Base-by-base conservation (phyloP, 805 yeast species). In the Cyberlindnera euphorbiae region DNA sequence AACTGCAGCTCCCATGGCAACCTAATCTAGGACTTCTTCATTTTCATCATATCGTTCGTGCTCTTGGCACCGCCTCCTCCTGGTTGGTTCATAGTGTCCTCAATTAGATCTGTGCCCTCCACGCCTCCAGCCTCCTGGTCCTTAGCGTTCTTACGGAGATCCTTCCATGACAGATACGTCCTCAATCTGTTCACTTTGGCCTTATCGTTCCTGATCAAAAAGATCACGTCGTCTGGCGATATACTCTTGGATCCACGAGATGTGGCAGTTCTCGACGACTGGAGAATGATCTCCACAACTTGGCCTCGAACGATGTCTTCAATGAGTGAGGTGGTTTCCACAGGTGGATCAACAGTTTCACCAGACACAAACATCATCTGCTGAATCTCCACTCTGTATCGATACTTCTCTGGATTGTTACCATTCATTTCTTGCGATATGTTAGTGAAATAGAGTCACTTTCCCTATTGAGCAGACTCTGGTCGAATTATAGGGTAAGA, bases 351-450 rank as follows among this genome's bases (percentile, higher is more conserved):
- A 48, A 84, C 85, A 1, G 93, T 77, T 58, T 93, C 97, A 3
- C 98, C 98, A 37, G 82, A 73, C 38, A 93, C 98, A 67, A 93
- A 93, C 98, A 93, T 93, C 98, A 93, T 93, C 66, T 85, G 93
- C 61, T 93, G 98, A 52, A 93, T 93, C 64, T 93, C 98, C 26
- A 84, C 75, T 39, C 95, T 69, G 60, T 90, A 93, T 55, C 81
- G 79, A 64, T 84, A 79, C 56, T 77, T 77, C 12, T 52, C 56
- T 2, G 50, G 37, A 22, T 34, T 46, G 25, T 39, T 39, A 32
- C 58, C 56, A 38, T 52, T 52, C 53, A 44, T 50, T 35, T 42
- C n/a, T 41, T 38, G 18, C 19, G 22, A 19, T 19, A 8, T 19
- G 22, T 19, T 8, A 9, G 22, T 7, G 7, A 9, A 8, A 8